phyloP scores from a whole-genome alignment of 1,139 yeast species.

The Geotrichum fermentans region DNA sequence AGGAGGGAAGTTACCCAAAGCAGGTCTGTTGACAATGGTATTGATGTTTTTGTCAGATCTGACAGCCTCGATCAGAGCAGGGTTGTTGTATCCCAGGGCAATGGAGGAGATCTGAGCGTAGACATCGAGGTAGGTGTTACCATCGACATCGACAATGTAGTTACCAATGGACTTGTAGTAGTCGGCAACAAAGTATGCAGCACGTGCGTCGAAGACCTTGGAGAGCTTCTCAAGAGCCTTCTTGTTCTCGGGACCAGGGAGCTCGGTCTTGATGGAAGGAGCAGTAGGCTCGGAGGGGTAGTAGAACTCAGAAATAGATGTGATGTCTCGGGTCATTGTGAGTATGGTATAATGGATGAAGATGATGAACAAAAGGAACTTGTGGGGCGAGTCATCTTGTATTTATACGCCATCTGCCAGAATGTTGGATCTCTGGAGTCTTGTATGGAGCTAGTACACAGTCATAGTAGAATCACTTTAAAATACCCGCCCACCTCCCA shows the following conservation, averaged over 20 bases:
- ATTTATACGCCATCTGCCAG: not conserved
- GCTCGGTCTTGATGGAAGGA: slow-evolving; percentile 50
- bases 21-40: slow-evolving; percentile 74
- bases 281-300: slow-evolving; percentile 61
- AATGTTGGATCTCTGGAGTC: not conserved
- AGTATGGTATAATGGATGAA: not conserved
- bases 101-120: slow-evolving; percentile 77
- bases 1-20: slow-evolving; percentile 71
- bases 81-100: slow-evolving; percentile 76
- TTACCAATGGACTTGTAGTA: slow-evolving; percentile 65
- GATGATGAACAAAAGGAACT: not conserved
- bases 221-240: slow-evolving; percentile 46
- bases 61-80: slow-evolving; percentile 58
- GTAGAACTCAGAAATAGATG: slow-evolving; percentile 33
- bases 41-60: slow-evolving; percentile 58
- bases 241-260: slow-evolving; percentile 63
- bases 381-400: not conserved
- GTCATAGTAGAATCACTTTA: no score
- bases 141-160: slow-evolving; percentile 68
- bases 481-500: no score
- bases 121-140: slow-evolving; percentile 61
- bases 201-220: slow-evolving; percentile 57
- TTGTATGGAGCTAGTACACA: no score
- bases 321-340: slow-evolving; percentile 12
- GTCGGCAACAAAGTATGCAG: slow-evolving; percentile 65